phyloP scores from a whole-genome alignment of 2,329 filamentous ascomycete species.

The Fusarium kyushuense region DNA sequence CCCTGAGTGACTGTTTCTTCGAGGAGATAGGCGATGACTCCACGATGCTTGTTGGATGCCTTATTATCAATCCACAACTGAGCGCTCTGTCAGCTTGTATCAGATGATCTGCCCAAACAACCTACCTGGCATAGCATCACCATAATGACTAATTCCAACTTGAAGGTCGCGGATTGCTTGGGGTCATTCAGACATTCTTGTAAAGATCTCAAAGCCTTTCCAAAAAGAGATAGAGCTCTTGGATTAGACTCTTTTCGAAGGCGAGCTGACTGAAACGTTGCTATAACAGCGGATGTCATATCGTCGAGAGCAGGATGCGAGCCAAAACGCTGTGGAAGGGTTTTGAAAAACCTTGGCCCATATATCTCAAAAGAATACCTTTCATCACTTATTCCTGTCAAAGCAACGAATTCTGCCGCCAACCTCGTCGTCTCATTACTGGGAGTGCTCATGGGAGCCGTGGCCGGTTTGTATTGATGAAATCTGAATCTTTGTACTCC shows the following conservation, averaged over 20 bases:
- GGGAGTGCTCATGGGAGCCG: not conserved
- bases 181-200: conserved; percentile 13
- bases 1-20: conserved; percentile 15
- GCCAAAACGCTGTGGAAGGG: conserved; percentile 16
- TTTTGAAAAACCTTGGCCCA: conserved; percentile 15
- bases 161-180: conserved; percentile 2
- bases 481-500: conserved; percentile 22
- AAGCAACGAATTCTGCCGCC: not conserved
- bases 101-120: rapidly evolving
- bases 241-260: not conserved
- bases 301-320: conserved; percentile 14
- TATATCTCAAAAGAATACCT: conserved; percentile 13
- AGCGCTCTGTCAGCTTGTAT: not conserved
- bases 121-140: conserved; percentile 27
- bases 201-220: conserved; percentile 12
- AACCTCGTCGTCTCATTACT: conserved; percentile 6
- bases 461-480: conserved; percentile 8
- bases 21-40: not conserved
- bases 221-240: conserved; percentile 3
- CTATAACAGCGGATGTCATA: conserved; percentile 10
- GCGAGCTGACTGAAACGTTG: conserved; percentile 10
- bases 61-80: conserved; percentile 34
- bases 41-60: conserved; percentile 16
- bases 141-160: conserved; percentile 24
- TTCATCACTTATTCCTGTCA: conserved; percentile 25